phyloP scores from a whole-genome alignment of 140 eudicot genomes.

The Ambrosia hybrid region DNA sequence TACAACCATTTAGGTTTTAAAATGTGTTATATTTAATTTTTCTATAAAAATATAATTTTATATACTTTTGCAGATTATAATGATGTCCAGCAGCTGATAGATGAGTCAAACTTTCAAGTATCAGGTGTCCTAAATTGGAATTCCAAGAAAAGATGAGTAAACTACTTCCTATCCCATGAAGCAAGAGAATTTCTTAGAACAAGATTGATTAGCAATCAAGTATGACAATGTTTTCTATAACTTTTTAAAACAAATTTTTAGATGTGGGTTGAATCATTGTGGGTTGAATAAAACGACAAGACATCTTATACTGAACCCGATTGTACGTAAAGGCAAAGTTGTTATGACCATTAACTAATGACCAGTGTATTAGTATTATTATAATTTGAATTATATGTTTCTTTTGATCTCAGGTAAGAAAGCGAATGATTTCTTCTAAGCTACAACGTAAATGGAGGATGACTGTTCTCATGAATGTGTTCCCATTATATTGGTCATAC shows the following conservation, averaged over 20 bases:
- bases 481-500: constrained; percentile 72
- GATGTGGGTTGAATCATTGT: constrained; percentile 12
- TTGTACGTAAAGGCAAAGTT: too few species aligned
- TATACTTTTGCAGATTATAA: too few species aligned
- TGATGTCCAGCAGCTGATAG: constrained; percentile 80
- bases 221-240: constrained; percentile 14
- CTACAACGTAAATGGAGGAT: constrained; percentile 85
- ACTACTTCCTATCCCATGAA: constrained; percentile 85
- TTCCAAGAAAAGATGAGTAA: constrained; percentile 71
- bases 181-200: constrained; percentile 80
- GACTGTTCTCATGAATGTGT: constrained; percentile 89
- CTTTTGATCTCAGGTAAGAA: constrained; percentile 69
- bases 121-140: constrained; percentile 81
- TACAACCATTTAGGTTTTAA: too few species aligned
- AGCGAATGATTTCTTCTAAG: constrained; percentile 81
- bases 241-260: too few species aligned
- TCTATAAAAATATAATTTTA: too few species aligned
- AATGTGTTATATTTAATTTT: too few species aligned
- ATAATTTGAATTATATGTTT: too few species aligned
- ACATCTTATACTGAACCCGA: too few species aligned
- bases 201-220: constrained; percentile 80
- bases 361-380: background rate
- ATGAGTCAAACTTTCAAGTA: constrained; percentile 90
- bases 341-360: background rate
- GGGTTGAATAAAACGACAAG: constrained; percentile 32